Evolutionary conservation across 202 grass and related monocot species (phyloP), one percentile per base, ranked within the genome.

Genomic region (Musa balbisiana): DNA sequence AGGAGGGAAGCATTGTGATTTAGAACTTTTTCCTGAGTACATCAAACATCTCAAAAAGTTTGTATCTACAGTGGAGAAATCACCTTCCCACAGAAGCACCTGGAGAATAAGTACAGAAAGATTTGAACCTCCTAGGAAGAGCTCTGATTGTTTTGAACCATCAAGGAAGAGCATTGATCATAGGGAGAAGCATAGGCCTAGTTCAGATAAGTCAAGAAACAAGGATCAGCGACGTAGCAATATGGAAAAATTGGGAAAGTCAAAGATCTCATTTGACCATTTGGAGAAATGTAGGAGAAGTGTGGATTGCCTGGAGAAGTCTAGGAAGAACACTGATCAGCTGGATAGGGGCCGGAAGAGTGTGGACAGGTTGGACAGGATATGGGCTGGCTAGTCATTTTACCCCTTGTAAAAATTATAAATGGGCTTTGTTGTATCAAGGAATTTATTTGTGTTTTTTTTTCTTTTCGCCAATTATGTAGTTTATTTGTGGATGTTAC

Each of bases 1-100:
- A 74, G 72, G 72, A 74, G 72, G 72, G 27, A 74, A 74, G 16
- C 72, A 74, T 58, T 74, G 72, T 56, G 72, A 74, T 22, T 55
- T 74, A 13, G 72, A 74, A 24, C 72, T 58, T 33, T 74, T 74
- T 22, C 72, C 72, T 17, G 72, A 74, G 5, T 74, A 74, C 53
- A 33, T 74, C 17, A 74, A 74, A 29, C 72, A 74, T 22, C 52
- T 74, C 14, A 58, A 56, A 19, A 74, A 74, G 15, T 74, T 74
- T 56, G 56, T 74, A 74, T 20, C 71, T 13, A 73, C 72, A 16
- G 22, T 74, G 8, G 72, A 74, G 24, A 74, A 58, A 73, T 25
- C 70, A 53, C 51, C 70, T 53, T 54, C 20, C 13, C 50, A 55
- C 51, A 73, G 72, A 55, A 33, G 53, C 65, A 68, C 24, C 16